These are phyloP conservation scores for Polygonum maritimum DNA, from an alignment of 148 eudicot species.

Conservation along the genomic window DNA sequence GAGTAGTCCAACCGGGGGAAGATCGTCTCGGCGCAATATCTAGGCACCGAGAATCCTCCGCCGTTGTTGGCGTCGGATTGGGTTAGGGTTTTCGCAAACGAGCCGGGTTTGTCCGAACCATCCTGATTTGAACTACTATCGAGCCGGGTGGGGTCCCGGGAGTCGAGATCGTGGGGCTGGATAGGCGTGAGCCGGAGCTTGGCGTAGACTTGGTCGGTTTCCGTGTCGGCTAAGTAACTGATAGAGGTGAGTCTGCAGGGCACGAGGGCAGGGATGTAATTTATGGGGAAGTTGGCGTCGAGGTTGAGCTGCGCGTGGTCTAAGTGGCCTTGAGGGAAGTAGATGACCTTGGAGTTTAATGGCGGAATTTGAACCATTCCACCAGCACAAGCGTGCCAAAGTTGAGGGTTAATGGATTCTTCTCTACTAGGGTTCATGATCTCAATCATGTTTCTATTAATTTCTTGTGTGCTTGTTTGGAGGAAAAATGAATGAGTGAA, in stretches of 20 bases:
- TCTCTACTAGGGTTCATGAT: constrained; percentile 37
- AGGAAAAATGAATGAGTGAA: not conserved
- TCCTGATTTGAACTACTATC: constrained; percentile 18
- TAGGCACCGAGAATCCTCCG: constrained; percentile 48
- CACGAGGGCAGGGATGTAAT: constrained; percentile 35
- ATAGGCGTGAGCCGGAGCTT: constrained; percentile 51
- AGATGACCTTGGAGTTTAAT: constrained; percentile 57
- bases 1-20: constrained; percentile 74
- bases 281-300: constrained; percentile 39
- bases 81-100: constrained; percentile 84
- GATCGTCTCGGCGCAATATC: constrained; percentile 93
- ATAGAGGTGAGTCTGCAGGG: constrained; percentile 48
- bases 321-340: constrained; percentile 90
- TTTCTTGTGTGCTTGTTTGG: not conserved
- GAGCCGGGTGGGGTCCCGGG: constrained; percentile 25
- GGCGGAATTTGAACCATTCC: constrained; percentile 90
- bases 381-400: constrained; percentile 99
- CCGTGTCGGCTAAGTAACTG: constrained; percentile 54
- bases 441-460: constrained; percentile 31
- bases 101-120: constrained; percentile 43
- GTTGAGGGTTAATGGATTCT: constrained; percentile 44
- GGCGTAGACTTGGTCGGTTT: constrained; percentile 77
- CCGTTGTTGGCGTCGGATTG: constrained; percentile 98
- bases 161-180: constrained; percentile 22
- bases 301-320: constrained; percentile 55